phyloP scores from a whole-genome alignment of 345 rosid genomes.

The Eucalyptus sp. region DNA sequence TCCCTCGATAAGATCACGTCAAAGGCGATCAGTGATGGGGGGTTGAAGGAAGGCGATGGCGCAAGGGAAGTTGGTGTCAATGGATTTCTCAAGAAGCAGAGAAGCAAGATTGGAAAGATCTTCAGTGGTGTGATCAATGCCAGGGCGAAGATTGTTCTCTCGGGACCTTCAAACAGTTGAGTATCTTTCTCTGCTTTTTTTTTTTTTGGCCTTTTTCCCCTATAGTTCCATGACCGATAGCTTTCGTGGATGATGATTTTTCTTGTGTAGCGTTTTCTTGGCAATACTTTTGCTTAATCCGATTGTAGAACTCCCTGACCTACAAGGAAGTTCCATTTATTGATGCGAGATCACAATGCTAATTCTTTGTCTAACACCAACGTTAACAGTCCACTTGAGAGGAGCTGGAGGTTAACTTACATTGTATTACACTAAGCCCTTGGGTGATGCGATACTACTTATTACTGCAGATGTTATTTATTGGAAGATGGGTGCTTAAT shows the following conservation, averaged over 20 bases:
- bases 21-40: not conserved
- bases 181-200: not conserved
- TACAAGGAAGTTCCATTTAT: not conserved
- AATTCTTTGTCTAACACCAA: not conserved
- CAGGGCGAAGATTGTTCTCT: slow-evolving; percentile 44
- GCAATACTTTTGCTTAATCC: not conserved
- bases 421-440: not conserved
- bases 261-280: not conserved
- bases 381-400: not conserved
- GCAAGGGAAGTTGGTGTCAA: slow-evolving; percentile 13
- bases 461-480: not conserved
- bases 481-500: not conserved
- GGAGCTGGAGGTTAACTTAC: not conserved
- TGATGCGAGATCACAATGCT: not conserved
- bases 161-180: slow-evolving; percentile 53
- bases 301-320: not conserved
- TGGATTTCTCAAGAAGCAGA: slow-evolving; percentile 39
- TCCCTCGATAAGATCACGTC: slow-evolving; percentile 16
- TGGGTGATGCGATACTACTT: not conserved
- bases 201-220: not conserved
- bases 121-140: slow-evolving; percentile 15
- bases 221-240: not conserved
- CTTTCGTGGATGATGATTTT: not conserved
- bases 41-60: slow-evolving; percentile 10
- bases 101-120: slow-evolving; percentile 24